Evolutionary conservation across 202 grass and related monocot genomes (phyloP).

Genomic region (Setaria viridis): DNA sequence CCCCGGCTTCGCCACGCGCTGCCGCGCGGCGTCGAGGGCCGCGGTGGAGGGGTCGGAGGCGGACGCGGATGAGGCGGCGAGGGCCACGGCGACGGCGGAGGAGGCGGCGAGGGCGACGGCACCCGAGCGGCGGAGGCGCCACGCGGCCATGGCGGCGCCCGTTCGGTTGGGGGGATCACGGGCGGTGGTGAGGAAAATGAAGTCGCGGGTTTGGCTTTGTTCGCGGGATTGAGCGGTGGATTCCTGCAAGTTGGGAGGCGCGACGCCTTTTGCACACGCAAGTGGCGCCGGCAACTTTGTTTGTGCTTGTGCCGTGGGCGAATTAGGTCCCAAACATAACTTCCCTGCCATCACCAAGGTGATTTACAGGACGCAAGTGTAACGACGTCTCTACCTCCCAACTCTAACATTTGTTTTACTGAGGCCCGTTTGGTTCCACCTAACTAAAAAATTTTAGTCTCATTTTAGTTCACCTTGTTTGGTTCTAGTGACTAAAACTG

Average conservation of each 20-base stretch:
- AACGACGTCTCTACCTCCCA: too few species aligned
- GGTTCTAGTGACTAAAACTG: too few species aligned
- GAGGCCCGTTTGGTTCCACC: too few species aligned
- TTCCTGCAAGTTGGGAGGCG: background rate
- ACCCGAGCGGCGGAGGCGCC: slow-evolving; percentile 62
- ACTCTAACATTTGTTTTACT: too few species aligned
- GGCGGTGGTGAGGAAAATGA: background rate
- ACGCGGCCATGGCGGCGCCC: slow-evolving; percentile 55
- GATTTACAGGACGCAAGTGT: too few species aligned
- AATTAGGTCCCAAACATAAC: too few species aligned
- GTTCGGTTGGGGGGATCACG: background rate
- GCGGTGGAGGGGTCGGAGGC: slow-evolving; percentile 47
- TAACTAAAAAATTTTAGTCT: too few species aligned
- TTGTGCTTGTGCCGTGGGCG: too few species aligned
- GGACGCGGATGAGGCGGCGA: slow-evolving; percentile 39
- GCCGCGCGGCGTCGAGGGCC: slow-evolving; percentile 54
- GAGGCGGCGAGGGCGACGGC: slow-evolving; percentile 44
- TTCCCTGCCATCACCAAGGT: too few species aligned
- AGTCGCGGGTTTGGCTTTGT: background rate
- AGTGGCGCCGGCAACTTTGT: too few species aligned
- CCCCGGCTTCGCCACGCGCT: slow-evolving; percentile 49
- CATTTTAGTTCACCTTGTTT: too few species aligned
- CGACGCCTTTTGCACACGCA: too few species aligned
- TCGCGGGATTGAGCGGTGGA: background rate
- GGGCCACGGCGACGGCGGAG: slow-evolving; percentile 49